Conservation (phyloP, 2,329 filamentous ascomycete genomes). For the Paraconiothyrium sp. region DNA sequence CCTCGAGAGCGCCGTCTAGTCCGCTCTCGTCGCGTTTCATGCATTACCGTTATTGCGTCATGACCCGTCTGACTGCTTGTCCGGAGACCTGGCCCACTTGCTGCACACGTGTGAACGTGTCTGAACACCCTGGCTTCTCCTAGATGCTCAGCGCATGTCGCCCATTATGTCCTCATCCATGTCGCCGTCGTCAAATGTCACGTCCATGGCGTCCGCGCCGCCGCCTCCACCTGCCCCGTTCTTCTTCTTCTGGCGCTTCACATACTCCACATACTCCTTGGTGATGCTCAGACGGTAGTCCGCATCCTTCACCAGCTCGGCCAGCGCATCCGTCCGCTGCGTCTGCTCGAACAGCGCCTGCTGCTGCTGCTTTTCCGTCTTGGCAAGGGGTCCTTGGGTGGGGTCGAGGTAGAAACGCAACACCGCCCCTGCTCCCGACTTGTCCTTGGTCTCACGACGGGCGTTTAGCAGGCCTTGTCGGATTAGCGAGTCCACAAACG, state of each 20-base stretch:
- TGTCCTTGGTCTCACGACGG: constrained; percentile 47
- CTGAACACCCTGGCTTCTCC: background rate
- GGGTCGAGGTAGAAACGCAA: constrained; percentile 62
- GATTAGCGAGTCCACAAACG: constrained; percentile 65
- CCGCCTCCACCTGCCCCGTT: constrained; percentile 33
- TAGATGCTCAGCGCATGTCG: constrained; percentile 39
- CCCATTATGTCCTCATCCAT: constrained; percentile 53
- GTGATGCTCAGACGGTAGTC: constrained; percentile 66
- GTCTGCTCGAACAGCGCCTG: constrained; percentile 61
- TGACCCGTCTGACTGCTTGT: constrained; percentile 26
- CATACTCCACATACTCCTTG: constrained; percentile 66
- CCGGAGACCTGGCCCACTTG: constrained; percentile 1
- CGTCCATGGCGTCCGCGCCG: constrained; percentile 48
- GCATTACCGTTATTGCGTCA: constrained; percentile 41
- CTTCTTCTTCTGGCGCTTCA: constrained; percentile 59
- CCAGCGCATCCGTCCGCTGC: constrained; percentile 60
- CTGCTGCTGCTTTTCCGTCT: constrained; percentile 51
- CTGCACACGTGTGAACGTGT: constrained; percentile 4
- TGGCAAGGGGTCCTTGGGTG: constrained; percentile 48
- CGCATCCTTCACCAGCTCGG: constrained; percentile 62
- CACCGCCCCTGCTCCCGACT: constrained; percentile 54
- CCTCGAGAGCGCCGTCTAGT: background rate
- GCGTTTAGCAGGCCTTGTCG: constrained; percentile 61
- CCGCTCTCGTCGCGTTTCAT: constrained; percentile 37
- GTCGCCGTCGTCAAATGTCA: constrained; percentile 42